Conservation (phyloP, 176 grass and related monocot species). For the Ampelocalamus luodianensis region DNA sequence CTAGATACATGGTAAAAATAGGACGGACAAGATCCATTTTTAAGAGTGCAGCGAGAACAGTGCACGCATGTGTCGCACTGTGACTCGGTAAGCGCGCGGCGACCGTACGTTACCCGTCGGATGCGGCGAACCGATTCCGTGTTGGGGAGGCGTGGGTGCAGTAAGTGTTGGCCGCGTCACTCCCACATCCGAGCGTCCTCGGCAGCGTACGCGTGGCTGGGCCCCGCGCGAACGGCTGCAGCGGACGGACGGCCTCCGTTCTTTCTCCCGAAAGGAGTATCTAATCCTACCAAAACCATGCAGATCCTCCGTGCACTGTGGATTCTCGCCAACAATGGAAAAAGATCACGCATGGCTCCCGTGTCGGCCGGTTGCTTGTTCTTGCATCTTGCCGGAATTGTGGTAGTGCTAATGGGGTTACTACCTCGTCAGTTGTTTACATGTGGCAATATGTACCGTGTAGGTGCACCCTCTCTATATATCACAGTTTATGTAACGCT, state of each 20-base stretch:
- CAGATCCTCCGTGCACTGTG: neutral
- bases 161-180: constrained; percentile 55
- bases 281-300: neutral
- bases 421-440: no score
- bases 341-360: no score
- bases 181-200: constrained; percentile 27
- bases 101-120: neutral
- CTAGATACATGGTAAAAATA: no score
- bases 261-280: constrained; percentile 3
- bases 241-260: constrained; percentile 50
- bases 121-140: constrained; percentile 71
- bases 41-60: no score
- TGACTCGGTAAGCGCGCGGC: neutral
- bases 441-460: no score
- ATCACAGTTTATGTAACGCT: no score
- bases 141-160: neutral
- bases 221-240: neutral
- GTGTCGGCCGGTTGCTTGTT: no score
- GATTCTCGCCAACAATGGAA: neutral
- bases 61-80: neutral
- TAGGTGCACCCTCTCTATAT: no score
- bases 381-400: no score
- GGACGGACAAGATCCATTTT: no score
- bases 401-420: no score
- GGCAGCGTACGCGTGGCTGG: constrained; percentile 46